Evolutionary conservation across 345 rosid genomes (phyloP).

Genomic region (Excoecaria cochinchinensis): DNA sequence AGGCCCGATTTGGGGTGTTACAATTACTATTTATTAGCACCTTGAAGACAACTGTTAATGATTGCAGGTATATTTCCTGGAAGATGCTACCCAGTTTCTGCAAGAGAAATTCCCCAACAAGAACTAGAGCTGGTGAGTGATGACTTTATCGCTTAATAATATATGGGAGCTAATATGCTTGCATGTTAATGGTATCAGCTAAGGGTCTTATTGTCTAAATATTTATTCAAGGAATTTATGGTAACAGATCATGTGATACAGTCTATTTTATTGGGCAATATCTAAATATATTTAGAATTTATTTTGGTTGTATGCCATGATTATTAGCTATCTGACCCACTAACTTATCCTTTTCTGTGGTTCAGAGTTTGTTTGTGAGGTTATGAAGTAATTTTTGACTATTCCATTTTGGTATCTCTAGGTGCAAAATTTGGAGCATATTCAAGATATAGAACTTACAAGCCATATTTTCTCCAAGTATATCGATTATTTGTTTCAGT

Average conservation of each 20-base stretch:
- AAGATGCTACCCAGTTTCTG: slow-evolving; percentile 71
- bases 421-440: slow-evolving; percentile 83
- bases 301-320: not conserved
- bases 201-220: slow-evolving; percentile 7
- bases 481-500: not conserved
- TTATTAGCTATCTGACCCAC: not conserved
- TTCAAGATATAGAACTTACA: slow-evolving; percentile 72
- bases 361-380: not conserved
- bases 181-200: slow-evolving; percentile 1
- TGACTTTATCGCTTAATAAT: slow-evolving; percentile 13
- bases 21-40: not conserved
- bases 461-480: slow-evolving; percentile 76
- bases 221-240: not conserved
- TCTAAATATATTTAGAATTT: not conserved
- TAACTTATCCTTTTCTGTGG: slow-evolving; percentile 8
- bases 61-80: slow-evolving; percentile 92
- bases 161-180: slow-evolving; percentile 2
- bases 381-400: slow-evolving; percentile 20
- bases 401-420: slow-evolving; percentile 31
- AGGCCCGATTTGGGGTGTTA: too few species aligned
- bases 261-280: not conserved
- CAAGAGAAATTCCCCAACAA: slow-evolving; percentile 80
- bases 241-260: not conserved
- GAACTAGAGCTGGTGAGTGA: slow-evolving; percentile 76
- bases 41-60: slow-evolving; percentile 15